Base-by-base conservation (phyloP, 768 basidiomycete species). In the Chalciporus chontae region DNA sequence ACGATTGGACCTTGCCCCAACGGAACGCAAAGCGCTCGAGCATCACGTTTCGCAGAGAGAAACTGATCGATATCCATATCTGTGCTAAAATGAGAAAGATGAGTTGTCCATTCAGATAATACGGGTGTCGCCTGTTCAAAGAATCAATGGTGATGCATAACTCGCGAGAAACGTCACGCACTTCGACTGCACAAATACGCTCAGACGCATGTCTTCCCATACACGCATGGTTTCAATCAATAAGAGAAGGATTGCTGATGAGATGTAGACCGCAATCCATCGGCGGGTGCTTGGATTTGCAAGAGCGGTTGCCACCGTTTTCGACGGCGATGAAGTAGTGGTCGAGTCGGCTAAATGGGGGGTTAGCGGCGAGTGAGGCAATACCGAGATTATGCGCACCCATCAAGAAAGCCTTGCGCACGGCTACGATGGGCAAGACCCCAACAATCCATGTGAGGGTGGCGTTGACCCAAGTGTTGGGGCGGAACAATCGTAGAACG, bases 121-220 rank as follows among this genome's bases (percentile, higher is more conserved):
- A 79, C 0, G 85, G 86, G 52, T 90, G 85, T 66, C 85, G 88
- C 59, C 86, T 88, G 53, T 40, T n/a, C 4, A 34, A 37, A 18
- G 0, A n/a, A 3, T 32, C 39, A 43, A 10, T 37, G 9, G 19
- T 27, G 17, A 18, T 5, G 32, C 10, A 19, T 8, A 39, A 4
- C n/a, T 23, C 14, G 31, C 14, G 10, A 3, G 18, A 31, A 6
- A 19, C 4, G 18, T 11, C 64, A 74, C 56, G 24, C 50, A 85
- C 87, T 71, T 83, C 27, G 85, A 88, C 53, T 81, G 83, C 14
- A 85, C 79, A 48, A 89, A 88, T 0, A 87, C 17, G 0, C 70
- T 65, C 6, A 89, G 62, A 36, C 67, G 72, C 14, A 75, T 62
- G 52, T 79, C 76, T 2, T 66, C 66, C 17, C 60, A 45, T 49